Percentiles rank a stretch among this genome's conserved stretches.
Evolutionary conservation across 441 rosid genomes (phyloP).

Genomic region (Pelargonium citronellum): DNA sequence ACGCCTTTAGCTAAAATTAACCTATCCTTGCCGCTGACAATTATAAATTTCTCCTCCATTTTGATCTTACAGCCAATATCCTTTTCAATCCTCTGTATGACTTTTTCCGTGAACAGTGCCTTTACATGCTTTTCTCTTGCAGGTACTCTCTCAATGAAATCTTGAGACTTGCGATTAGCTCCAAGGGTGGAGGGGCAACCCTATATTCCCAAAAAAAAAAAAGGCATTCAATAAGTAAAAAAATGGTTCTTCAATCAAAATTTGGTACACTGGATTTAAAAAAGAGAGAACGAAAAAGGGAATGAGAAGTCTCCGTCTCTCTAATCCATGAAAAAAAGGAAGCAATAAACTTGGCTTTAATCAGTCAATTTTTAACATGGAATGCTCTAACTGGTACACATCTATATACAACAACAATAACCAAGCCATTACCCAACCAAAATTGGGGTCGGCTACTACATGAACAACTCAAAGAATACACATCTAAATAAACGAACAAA

Average conservation of each 20-base stretch:
- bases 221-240: constrained; percentile 13
- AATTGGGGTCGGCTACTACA: no score
- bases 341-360: neutral
- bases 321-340: neutral
- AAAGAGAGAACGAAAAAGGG: neutral
- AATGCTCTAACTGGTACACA: neutral
- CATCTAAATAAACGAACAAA: no score
- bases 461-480: no score
- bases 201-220: constrained; percentile 33
- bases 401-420: neutral
- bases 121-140: constrained; percentile 77
- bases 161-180: constrained; percentile 84
- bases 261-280: neutral
- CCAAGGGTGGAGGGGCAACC: constrained; percentile 98
- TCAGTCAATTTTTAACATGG: neutral
- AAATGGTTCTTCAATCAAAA: neutral
- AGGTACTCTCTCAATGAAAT: constrained; percentile 84
- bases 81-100: constrained; percentile 63
- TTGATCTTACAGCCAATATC: constrained; percentile 86
- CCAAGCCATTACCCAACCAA: neutral
- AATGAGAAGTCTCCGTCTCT: neutral
- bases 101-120: constrained; percentile 72
- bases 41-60: constrained; percentile 85
- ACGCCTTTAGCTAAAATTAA: constrained; percentile 84
- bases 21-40: constrained; percentile 93